Evolutionary conservation across 345 rosid genomes (phyloP).

Genomic region (Diplotaxis tenuifolia): DNA sequence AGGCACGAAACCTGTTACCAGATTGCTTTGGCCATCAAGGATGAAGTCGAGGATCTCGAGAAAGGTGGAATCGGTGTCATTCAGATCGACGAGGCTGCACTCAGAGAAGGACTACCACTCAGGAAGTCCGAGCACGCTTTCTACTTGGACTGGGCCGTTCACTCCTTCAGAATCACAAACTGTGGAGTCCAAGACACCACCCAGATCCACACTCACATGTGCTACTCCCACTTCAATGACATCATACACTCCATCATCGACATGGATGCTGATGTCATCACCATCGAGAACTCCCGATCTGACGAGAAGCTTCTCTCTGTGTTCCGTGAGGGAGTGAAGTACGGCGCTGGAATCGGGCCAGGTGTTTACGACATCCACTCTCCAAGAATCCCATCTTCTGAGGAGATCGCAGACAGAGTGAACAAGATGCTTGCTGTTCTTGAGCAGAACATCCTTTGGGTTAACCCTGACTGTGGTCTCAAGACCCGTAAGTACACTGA

Average conservation of each 20-base stretch:
- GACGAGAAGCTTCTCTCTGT: conserved; percentile 97
- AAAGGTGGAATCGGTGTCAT: conserved; percentile 82
- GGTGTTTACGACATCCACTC: conserved; percentile 99
- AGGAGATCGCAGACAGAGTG: conserved; percentile 92
- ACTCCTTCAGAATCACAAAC: conserved; percentile 99
- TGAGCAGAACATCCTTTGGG: conserved; percentile 94
- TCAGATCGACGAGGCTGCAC: conserved; percentile 97
- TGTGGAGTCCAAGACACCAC: conserved; percentile 81
- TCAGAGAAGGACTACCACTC: conserved; percentile 95
- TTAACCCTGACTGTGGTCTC: conserved; percentile 98
- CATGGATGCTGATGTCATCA: conserved; percentile 99
- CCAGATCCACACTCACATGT: conserved; percentile 99
- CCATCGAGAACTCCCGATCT: conserved; percentile 98
- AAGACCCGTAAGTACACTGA: conserved; percentile 91
- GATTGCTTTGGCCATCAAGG: conserved; percentile 98
- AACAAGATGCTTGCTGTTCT: conserved; percentile 99
- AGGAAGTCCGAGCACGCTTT: conserved; percentile 97
- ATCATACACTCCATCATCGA: conserved; percentile 97
- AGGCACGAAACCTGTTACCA: conserved; percentile 96
- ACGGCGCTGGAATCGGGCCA: conserved; percentile 98
- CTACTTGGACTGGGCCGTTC: conserved; percentile 99
- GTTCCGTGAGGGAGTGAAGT: conserved; percentile 97
- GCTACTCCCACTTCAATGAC: conserved; percentile 99
- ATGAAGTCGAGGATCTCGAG: conserved; percentile 98
- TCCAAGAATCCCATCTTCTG: conserved; percentile 90